Evolutionary conservation across 352 stramenopile genomes (phyloP).

Genomic region (Pythium phragmiticola): DNA sequence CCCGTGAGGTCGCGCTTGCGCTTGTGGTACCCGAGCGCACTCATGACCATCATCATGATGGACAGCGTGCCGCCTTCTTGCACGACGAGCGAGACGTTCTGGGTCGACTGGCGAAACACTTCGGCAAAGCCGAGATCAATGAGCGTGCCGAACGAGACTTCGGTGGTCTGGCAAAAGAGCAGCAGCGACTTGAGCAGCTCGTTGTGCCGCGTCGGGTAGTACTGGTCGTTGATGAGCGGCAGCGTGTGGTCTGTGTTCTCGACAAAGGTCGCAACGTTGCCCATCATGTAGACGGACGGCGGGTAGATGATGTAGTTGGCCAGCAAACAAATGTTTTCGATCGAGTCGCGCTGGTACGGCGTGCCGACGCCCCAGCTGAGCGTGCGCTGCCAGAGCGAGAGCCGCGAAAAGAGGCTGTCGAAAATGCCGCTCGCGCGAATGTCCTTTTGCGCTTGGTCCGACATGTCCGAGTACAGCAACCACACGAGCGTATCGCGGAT

Average conservation of each 20-base stretch:
- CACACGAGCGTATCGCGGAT: conserved; percentile 83
- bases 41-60: conserved; percentile 87
- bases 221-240: conserved; percentile 83
- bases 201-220: conserved; percentile 77
- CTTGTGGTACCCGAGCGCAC: conserved; percentile 81
- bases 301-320: conserved; percentile 88
- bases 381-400: conserved; percentile 82
- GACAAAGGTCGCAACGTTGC: conserved; percentile 78
- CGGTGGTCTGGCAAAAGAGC: conserved; percentile 53
- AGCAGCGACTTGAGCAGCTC: conserved; percentile 80
- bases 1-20: conserved; percentile 75
- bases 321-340: conserved; percentile 85
- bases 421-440: conserved; percentile 73
- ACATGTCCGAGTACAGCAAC: conserved; percentile 85
- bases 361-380: conserved; percentile 83
- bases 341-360: conserved; percentile 79
- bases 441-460: conserved; percentile 53
- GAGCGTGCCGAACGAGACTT: conserved; percentile 75
- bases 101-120: conserved; percentile 64
- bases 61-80: conserved; percentile 81
- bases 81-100: conserved; percentile 60
- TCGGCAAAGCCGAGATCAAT: conserved; percentile 81
- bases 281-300: conserved; percentile 85
- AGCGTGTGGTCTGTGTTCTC: conserved; percentile 81
- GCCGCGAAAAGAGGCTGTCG: conserved; percentile 68